Percentiles rank a stretch among this genome's conserved stretches.
phyloP scores from a whole-genome alignment of 768 basidiomycete genomes.

The Mycena maculata region DNA sequence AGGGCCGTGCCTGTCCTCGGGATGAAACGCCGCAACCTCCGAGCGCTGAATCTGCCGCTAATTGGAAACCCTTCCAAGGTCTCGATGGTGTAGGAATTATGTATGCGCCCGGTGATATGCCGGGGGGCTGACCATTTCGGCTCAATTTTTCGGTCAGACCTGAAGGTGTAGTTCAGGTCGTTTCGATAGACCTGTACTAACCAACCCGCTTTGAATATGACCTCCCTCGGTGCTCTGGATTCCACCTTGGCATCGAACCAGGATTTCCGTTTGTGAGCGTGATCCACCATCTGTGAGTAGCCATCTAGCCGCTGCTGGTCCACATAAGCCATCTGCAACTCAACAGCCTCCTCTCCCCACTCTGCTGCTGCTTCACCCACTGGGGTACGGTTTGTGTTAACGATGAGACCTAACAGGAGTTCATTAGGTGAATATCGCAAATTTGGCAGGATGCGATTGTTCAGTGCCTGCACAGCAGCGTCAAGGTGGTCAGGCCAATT shows the following conservation, averaged over 20 bases:
- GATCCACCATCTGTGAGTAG: conserved; percentile 24
- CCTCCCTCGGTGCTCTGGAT: conserved; percentile 14
- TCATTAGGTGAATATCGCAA: conserved; percentile 11
- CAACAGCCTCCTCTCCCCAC: background rate
- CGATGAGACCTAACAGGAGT: conserved; percentile 6
- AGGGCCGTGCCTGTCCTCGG: too few relatives aligned
- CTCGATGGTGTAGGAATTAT: too few relatives aligned
- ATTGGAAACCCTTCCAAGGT: too few relatives aligned
- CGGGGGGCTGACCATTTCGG: too few relatives aligned
- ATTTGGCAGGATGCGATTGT: conserved; percentile 12
- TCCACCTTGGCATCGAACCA: conserved; percentile 36
- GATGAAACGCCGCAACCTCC: too few relatives aligned
- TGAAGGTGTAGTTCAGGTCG: too few relatives aligned
- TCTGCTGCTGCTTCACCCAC: background rate
- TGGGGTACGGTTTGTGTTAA: background rate
- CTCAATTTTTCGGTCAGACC: too few relatives aligned
- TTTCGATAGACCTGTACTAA: conserved; percentile 35
- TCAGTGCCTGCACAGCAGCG: conserved; percentile 17
- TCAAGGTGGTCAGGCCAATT: conserved; percentile 43
- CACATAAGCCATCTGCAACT: conserved; percentile 36
- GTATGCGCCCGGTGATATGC: too few relatives aligned
- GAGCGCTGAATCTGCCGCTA: too few relatives aligned
- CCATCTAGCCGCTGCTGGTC: conserved; percentile 37
- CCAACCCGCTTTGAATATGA: conserved; percentile 34
- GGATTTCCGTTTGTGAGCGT: conserved; percentile 31